Base-by-base conservation (phyloP, 208 protist species). In the Naegleria lovaniensis region DNA sequence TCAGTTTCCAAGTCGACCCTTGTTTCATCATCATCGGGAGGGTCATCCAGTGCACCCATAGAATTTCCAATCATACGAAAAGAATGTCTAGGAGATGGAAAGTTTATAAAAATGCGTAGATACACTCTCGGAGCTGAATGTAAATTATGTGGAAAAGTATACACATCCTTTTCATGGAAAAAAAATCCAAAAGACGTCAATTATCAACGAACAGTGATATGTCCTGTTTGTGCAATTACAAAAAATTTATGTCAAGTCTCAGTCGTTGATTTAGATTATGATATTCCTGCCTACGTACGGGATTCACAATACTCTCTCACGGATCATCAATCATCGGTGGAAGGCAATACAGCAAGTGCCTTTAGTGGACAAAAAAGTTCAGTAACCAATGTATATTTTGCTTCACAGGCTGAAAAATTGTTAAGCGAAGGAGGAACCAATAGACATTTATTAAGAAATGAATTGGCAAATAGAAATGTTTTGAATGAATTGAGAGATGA, bases 1-100 rank as follows among this genome's bases (percentile, higher is more conserved):
- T 48, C 43, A 7, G 43, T 48, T 1, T 48, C 43, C 43, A 48
- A 48, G 43, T 48, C 43, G 43, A 48, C 43, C 43, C 43, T 48
- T 48, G 43, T 48, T 48, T 48, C 43, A 48, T 48, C n/a, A n/a
- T n/a, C 43, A 48, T 48, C 43, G 43, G 43, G 43, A 48, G 43
- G 43, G 5, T 48, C 43, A 48, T 48, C 43, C 1, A 48, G 43
- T 7, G 7, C 19, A 38, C 75, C 22, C 39, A 87, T 29, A 15
- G 83, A 87, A 87, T 87, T 87, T 87, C 83, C 83, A 87, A 51
- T 87, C 6, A 33, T 87, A 1, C 19, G 83, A 29, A 33, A 41
- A 16, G 22, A 51, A 52, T 87, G 83, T 87, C 15, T 87, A 29
- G 83, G 83, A 25, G 33, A 87, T 38, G 55, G 55, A 15, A 22